Base-by-base conservation (phyloP, 2,329 filamentous ascomycete species). In the Diaporthe sp. region DNA sequence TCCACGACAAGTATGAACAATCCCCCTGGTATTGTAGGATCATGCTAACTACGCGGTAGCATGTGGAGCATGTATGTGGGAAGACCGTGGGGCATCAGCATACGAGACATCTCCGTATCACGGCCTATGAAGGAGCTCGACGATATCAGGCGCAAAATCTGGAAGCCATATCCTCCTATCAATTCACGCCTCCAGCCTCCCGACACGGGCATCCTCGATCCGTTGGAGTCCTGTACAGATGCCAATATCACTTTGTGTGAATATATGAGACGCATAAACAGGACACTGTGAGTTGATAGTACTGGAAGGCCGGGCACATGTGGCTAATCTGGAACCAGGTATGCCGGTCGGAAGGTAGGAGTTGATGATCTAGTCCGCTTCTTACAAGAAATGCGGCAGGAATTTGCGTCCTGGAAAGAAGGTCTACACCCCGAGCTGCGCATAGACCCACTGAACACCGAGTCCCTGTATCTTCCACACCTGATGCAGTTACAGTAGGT, bases 11-110 rank as follows among this genome's bases (percentile, higher is more conserved):
- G 61, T 67, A 67, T 2, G 61, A 17, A 4, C 7, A 51, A 8
- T n/a, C 4, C 17, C 1, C 17, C 28, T 9, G 10, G 4, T 25
- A 10, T 13, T 7, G 1, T 2, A n/a, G 2, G 4, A 2, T 3
- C n/a, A 8, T 31, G 19, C 61, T 65, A 5, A 65, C 8, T 8
- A 10, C 0, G 28, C 15, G 17, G 4, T 15, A 67, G 61, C 6
- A 67, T 67, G 61, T 67, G 61, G 61, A 51, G 61, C 19, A 67
- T 67, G 61, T 67, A 67, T 12, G 61, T 67, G 17, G 61, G 61
- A 34, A 49, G 61, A 28, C 61, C 61, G 1, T 67, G 61, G 61
- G 61, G 61, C 19, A 67, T 67, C 5, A 67, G 61, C 44, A 67
- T 67, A 8, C 61, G 61, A 5, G 61, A 67, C 19, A 67, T 67